phyloP scores from a whole-genome alignment of 2,329 filamentous ascomycete genomes.

The Fusarium newnesense region DNA sequence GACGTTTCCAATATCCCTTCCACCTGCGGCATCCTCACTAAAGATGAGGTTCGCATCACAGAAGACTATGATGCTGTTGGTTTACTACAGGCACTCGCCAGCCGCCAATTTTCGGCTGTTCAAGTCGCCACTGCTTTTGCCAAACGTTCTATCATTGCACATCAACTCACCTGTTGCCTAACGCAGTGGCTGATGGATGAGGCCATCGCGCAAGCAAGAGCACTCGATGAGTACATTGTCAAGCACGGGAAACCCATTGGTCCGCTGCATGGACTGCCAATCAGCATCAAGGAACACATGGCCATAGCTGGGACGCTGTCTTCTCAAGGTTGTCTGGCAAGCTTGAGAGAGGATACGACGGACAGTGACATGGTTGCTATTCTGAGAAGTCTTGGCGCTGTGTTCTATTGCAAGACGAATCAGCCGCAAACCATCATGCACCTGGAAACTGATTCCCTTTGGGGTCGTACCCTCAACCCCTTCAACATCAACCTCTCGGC shows the following conservation, averaged over 20 bases:
- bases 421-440: conserved; percentile 62
- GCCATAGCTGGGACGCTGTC: conserved; percentile 11
- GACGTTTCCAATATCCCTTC: not conserved
- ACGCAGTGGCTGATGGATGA: conserved; percentile 31
- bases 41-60: not conserved
- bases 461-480: conserved; percentile 69
- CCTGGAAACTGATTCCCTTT: conserved; percentile 66
- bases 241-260: conserved; percentile 11
- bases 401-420: conserved; percentile 75
- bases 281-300: conserved; percentile 32
- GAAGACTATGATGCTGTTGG: not conserved
- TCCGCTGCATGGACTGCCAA: conserved; percentile 29
- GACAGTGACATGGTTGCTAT: conserved; percentile 59
- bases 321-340: conserved; percentile 2
- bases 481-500: conserved; percentile 65
- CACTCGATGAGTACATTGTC: conserved; percentile 21
- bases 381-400: conserved; percentile 68
- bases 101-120: not conserved
- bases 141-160: conserved; percentile 18
- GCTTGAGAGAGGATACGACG: conserved; percentile 1
- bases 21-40: not conserved
- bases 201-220: conserved; percentile 4
- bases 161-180: conserved; percentile 23
- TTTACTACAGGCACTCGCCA: not conserved
- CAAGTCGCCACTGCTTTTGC: conserved; percentile 18